A percentile compares a stretch with the other conserved stretches of the same genome.
Evolutionary conservation across 2,329 filamentous ascomycete species (phyloP).

Genomic region (Cercospora sp.): DNA sequence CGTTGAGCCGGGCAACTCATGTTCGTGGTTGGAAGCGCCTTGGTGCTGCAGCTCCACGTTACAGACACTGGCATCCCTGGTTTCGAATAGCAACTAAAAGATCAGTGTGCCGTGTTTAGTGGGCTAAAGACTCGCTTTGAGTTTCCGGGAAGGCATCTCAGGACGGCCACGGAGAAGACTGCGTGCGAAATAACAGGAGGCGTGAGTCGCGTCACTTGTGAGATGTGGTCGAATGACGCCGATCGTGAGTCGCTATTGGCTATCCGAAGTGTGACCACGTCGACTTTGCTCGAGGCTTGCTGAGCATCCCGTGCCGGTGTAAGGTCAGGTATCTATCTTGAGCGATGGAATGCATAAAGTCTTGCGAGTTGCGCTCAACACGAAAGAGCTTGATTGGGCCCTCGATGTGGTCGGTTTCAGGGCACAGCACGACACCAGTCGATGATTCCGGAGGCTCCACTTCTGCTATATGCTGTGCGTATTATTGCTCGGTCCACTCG

Average conservation of each 20-base stretch:
- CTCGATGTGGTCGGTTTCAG: neutral
- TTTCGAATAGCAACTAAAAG: neutral
- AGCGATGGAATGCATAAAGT: neutral
- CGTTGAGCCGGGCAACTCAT: neutral
- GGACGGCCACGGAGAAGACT: neutral
- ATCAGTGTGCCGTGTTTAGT: neutral
- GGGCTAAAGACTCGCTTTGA: neutral
- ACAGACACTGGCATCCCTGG: conserved; percentile 9
- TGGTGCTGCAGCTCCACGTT: neutral
- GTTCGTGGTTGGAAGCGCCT: conserved; percentile 3
- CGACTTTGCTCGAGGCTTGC: neutral
- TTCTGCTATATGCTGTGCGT: neutral
- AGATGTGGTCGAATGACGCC: neutral
- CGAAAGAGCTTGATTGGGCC: neutral
- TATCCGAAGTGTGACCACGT: neutral
- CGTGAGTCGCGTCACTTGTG: neutral
- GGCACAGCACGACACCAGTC: neutral
- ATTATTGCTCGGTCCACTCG: neutral
- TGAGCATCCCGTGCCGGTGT: neutral
- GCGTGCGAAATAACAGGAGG: neutral
- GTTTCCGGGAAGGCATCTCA: conserved; percentile 2
- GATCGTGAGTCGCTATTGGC: neutral
- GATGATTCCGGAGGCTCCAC: neutral
- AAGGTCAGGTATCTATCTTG: neutral
- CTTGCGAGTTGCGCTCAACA: neutral